Conservation (phyloP, 805 yeast genomes). For the Ogataea saltuana region DNA sequence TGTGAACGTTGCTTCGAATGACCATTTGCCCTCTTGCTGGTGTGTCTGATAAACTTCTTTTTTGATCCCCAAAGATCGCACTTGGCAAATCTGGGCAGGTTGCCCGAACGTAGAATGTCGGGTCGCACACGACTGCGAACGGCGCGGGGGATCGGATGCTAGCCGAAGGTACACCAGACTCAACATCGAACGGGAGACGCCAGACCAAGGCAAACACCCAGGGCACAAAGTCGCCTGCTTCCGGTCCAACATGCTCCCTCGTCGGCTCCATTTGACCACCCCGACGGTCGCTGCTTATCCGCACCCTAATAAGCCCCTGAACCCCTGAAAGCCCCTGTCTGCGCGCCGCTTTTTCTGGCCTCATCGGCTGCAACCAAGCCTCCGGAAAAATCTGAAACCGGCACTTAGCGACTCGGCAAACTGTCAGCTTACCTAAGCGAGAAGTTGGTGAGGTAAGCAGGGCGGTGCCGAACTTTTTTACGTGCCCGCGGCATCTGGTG, state of each 20-base stretch:
- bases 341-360: constrained; percentile 4
- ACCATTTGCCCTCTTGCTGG: too few relatives aligned
- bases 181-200: background rate
- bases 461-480: background rate
- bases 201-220: too few relatives aligned
- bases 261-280: too few relatives aligned
- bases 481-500: constrained; percentile 1
- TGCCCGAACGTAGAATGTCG: background rate
- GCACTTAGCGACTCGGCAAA: background rate
- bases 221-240: too few relatives aligned
- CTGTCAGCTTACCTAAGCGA: too few relatives aligned
- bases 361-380: background rate
- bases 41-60: too few relatives aligned
- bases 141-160: too few relatives aligned
- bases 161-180: background rate
- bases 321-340: constrained; percentile 9
- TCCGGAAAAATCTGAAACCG: constrained; percentile 1
- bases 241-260: background rate
- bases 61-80: background rate
- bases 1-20: too few relatives aligned
- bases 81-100: background rate
- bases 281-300: background rate
- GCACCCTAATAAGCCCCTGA: constrained; percentile 1
- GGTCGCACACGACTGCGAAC: background rate
- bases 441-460: background rate